Percentiles rank a stretch among this genome's conserved stretches.
Conservation (phyloP, 2,329 filamentous ascomycete species). For the Pseudovirgaria hyperparasitica region DNA sequence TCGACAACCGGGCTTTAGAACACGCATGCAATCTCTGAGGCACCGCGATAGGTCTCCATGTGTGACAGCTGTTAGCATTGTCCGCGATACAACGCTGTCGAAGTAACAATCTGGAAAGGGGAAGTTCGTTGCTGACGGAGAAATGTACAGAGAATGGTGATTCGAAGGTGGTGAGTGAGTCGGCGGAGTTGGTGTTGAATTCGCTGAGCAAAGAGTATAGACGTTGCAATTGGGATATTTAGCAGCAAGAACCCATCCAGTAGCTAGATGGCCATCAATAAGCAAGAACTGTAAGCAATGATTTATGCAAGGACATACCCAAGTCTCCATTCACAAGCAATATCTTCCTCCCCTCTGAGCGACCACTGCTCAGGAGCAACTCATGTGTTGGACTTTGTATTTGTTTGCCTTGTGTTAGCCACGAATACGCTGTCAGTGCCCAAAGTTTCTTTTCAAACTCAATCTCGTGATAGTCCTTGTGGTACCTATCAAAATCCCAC, state of each 20-base stretch:
- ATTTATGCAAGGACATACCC: no score
- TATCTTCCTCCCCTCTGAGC: constrained; percentile 12
- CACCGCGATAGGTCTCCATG: constrained; percentile 15
- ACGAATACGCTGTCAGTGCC: constrained; percentile 42
- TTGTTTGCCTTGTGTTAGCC: constrained; percentile 15
- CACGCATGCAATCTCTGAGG: constrained; percentile 17
- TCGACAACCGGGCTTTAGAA: constrained; percentile 15
- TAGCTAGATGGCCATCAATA: no score
- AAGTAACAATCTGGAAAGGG: constrained; percentile 16
- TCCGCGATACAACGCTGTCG: constrained; percentile 14
- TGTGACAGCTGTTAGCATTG: constrained; percentile 12
- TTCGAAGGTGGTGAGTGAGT: constrained; percentile 14
- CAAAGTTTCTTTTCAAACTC: constrained; percentile 47
- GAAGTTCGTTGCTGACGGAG: constrained; percentile 10
- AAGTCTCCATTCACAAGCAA: constrained; percentile 14
- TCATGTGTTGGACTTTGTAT: constrained; percentile 15
- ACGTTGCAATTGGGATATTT: constrained; percentile 13
- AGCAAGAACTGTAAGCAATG: no score
- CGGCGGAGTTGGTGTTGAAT: constrained; percentile 8
- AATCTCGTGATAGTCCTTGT: constrained; percentile 23
- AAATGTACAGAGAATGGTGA: constrained; percentile 15
- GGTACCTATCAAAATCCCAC: constrained; percentile 15
- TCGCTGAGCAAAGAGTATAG: constrained; percentile 14
- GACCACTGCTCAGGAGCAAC: constrained; percentile 11
- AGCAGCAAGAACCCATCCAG: constrained; percentile 15